Evolutionary conservation across 345 rosid genomes (phyloP), one percentile per base, ranked within the genome.

Genomic region (Abelmoschus esculentus): DNA sequence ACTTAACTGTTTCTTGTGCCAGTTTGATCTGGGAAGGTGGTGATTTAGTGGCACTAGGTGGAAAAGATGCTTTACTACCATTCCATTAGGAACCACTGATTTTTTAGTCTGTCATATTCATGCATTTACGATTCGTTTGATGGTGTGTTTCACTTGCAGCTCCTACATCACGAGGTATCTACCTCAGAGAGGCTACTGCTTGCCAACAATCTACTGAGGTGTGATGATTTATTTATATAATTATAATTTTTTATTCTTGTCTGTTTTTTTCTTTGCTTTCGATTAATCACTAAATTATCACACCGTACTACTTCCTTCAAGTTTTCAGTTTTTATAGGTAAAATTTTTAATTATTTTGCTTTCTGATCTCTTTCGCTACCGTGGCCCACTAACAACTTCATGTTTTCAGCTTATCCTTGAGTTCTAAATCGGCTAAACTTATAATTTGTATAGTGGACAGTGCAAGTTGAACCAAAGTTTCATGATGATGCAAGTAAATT

Each of bases 401-500:
- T 63, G 17, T 72, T 61, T 66, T 77, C 28, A 42, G 5, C 17
- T 57, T 40, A 26, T 13, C 55, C 59, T 2, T 69, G 76, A 63
- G 11, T 74, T 73, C 40, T 32, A 66, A 61, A 61, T 50, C 61
- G 65, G 61, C 73, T 80, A 47, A 78, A 26, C 15, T 79, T 26
- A 26, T 63, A 50, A 74, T 63, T 58, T 82, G 66, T 53, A 74
- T 87, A 95, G 98, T 95, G 99, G 99, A 81, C 96, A 0, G 88
- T 91, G 70, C 90, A 85, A 82, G 84, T 95, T 78, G 90, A 85
- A 47, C 99, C 99, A 22, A 87, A 84, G 80, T 92, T 95, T 86
- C 98, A 90, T 78, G 98, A 95, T 76, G 98, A 83, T 79, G 97
- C 92, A 61, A 89, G 87, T 83, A 89, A 91, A 70, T 74, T 92